Base-by-base conservation (phyloP, 2,329 filamentous ascomycete genomes). In the Fusarium chaquense region DNA sequence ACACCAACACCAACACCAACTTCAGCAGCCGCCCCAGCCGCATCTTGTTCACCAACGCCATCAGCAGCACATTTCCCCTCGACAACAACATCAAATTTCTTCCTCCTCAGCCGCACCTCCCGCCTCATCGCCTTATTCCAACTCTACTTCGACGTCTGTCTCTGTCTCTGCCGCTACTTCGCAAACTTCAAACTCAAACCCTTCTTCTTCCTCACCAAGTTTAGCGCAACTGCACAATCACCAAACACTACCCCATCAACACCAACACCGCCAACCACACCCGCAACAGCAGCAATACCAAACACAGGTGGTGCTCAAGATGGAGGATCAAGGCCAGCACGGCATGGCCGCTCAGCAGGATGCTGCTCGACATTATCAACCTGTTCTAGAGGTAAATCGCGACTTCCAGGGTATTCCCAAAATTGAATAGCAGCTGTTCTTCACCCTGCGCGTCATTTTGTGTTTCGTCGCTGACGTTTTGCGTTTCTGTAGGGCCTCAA, bases 401-500 rank as follows among this genome's bases (percentile, higher is more conserved):
- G 58, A 36, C 20, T 28, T 18, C 43, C n/a, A 11, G 28, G 28
- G 52, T 59, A 45, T 50, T 10, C 33, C 26, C 20, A 49, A 9
- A 33, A 24, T 49, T 38, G 13, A 38, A 28, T 50, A 30, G 35
- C 30, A 40, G 51, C 58, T 35, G 22, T 55, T 52, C 52, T 20
- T 12, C 33, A 38, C 36, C 43, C 40, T 68, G 40, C 66, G 61
- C 63, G 55, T 47, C 54, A 51, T 62, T 62, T 35, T 50, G 26
- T 46, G 35, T 26, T 62, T 50, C 33, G 11, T 44, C 57, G 57
- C 72, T 73, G 62, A 73, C 65, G 53, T 41, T 45, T n/a, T n/a
- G 41, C 36, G 36, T 11, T 20, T 53, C 47, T 53, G 59, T 57
- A 98, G 95, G 94, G 93, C 58, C 92, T 93, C 65, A 85, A 94